Base-by-base conservation (phyloP, 1,284 basidiomycete genomes). In the Porogramme epimiltina region DNA sequence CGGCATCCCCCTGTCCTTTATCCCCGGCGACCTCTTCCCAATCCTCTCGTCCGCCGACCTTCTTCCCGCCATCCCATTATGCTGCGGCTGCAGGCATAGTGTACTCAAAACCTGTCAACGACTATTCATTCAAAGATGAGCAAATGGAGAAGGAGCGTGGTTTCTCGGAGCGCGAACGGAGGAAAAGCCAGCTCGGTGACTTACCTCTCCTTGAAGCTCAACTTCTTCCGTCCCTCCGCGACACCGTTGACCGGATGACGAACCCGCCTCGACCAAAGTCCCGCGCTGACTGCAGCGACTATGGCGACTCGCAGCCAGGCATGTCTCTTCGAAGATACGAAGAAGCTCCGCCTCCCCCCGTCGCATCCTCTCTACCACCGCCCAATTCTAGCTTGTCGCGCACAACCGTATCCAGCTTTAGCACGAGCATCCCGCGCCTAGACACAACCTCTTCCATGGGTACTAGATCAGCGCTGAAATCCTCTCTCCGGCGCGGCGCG, bases 241-340 rank as follows among this genome's bases (percentile, higher is more conserved):
- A 89, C 53, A 89, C 87, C 0, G 78, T 89, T 33, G 78, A 84
- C 58, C 78, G 79, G 40, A 89, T 89, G 87, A 89, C 86, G 3
- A 67, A 71, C 26, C 60, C 59, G 8, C 61, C 55, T 4, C 41
- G 34, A n/a, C 37, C 46, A 5, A 54, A 56, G 2, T 33, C 45
- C 18, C 45, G 20, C 13, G 31, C 41, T 1, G 36, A 56, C 9
- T 39, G 31, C 24, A 34, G 50, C 16, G 59, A 57, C 2, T 24
- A 18, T 36, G n/a, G 10, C 3, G 52, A 47, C 2, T 15, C 19
- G 1, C 31, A 24, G 3, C 15, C 22, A 25, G 11, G 40, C 28
- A 11, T 36, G 1, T 52, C 43, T 4, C 47, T 28, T 20, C 22
- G 15, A 11, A 39, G 37, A 8, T 24, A 9, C 25, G 45, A 46